A percentile compares a stretch with the other conserved stretches of the same genome.
These are phyloP conservation scores for Diaporthe capsici DNA, from an alignment of 2,329 filamentous ascomycete genomes.

Conservation along the genomic window DNA sequence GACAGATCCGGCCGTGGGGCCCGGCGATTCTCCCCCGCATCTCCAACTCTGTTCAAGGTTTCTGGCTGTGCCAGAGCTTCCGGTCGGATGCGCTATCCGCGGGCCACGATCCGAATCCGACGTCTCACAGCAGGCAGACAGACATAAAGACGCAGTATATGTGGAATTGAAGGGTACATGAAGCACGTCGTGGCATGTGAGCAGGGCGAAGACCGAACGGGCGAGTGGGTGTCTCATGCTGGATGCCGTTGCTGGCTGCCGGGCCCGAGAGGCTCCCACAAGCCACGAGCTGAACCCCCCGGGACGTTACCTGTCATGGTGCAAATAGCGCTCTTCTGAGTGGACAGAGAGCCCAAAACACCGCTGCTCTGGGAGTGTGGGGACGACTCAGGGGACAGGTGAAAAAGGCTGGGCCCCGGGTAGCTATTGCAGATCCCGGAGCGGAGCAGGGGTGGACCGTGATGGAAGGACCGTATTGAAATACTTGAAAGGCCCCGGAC, in stretches of 20 bases:
- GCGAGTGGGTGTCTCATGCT: background rate
- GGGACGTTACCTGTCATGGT: too few relatives aligned
- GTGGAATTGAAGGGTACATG: background rate
- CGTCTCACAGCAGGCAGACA: background rate
- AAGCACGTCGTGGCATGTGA: background rate
- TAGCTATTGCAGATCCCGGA: slow-evolving; percentile 12
- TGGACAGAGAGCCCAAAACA: background rate
- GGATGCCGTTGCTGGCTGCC: background rate
- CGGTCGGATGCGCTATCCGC: slow-evolving; percentile 23
- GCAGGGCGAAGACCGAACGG: slow-evolving; percentile 12
- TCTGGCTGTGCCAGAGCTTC: background rate
- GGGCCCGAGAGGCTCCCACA: background rate
- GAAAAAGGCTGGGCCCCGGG: slow-evolving; percentile 7
- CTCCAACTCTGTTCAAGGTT: slow-evolving; percentile 6
- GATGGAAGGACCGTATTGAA: background rate
- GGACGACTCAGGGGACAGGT: slow-evolving; percentile 10
- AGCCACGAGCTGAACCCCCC: background rate
- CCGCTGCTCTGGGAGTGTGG: slow-evolving; percentile 7
- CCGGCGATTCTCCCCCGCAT: slow-evolving; percentile 7
- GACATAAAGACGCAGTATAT: background rate
- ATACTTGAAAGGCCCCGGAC: background rate
- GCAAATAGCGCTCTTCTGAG: slow-evolving; percentile 5
- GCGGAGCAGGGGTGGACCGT: slow-evolving; percentile 8
- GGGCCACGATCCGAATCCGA: slow-evolving; percentile 27
- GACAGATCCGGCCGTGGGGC: slow-evolving; percentile 14